Base-by-base conservation (phyloP, 2,329 filamentous ascomycete species). In the Macrophomina tecta region DNA sequence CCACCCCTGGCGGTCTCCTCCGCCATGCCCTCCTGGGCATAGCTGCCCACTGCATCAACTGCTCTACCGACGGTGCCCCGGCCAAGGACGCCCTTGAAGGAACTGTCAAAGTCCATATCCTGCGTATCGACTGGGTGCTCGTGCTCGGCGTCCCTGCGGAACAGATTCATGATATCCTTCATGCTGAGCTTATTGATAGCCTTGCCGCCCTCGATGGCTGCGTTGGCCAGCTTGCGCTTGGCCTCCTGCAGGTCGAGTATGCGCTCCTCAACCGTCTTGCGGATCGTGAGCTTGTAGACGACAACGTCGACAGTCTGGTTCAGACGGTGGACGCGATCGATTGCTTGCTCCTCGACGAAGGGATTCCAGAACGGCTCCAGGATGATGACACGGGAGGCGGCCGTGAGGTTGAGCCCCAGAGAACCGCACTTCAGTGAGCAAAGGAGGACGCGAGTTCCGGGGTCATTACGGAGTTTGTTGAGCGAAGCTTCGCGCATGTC, bases 351-450 rank as follows among this genome's bases (percentile, higher is more conserved):
- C 82, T 99, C 95, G 40, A 99, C 93, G 75, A 99, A 99, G 2
- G 93, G 95, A 78, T 99, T 99, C 95, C 95, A 99, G 80, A 99
- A 99, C 0, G 95, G 95, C 79, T 99, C 95, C 51, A 99, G 84
- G 72, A 99, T 97, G 63, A 99, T 89, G 3, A 99, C 95, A 18
- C 95, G 87, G 69, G 91, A 95, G 9, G 95, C 95, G 0, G 94
- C 95, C 6, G 95, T 99, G 64, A 99, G 83, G 78, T 99, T 99
- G 34, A 99, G 87, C 2, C 95, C 95, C 53, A 99, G 80, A 60
- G 92, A 94, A 70, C 95, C 95, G 74, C 95, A 98, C 73, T 97
- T 95, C 70, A 99, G 85, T 80, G 92, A 96, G 80, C 95, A 99
- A 16, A 99, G 89, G 55, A 99, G 82, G 4, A 99, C 89, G 5